Evolutionary conservation across 1,284 basidiomycete species (phyloP).

Genomic region (Blastosporella zonata): DNA sequence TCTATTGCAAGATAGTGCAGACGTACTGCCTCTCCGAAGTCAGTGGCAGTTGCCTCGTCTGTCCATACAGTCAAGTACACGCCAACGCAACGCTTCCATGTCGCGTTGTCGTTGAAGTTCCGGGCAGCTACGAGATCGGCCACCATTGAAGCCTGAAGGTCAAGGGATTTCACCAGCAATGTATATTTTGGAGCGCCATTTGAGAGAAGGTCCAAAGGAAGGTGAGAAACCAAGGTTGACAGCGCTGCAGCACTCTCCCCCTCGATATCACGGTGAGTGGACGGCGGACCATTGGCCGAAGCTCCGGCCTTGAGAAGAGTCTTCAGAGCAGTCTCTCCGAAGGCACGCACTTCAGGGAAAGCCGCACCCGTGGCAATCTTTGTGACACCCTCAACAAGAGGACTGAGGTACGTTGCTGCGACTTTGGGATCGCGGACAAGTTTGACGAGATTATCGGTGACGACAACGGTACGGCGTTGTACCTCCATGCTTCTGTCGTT

Average conservation of each 20-base stretch:
- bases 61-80: slow-evolving; percentile 73
- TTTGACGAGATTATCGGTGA: slow-evolving; percentile 97
- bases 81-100: slow-evolving; percentile 77
- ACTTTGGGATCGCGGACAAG: slow-evolving; percentile 91
- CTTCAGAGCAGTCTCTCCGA: slow-evolving; percentile 76
- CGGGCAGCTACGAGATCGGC: slow-evolving; percentile 76
- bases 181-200: slow-evolving; percentile 43
- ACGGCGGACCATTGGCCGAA: slow-evolving; percentile 63
- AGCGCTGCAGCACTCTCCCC: slow-evolving; percentile 58
- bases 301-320: slow-evolving; percentile 82
- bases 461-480: slow-evolving; percentile 84
- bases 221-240: slow-evolving; percentile 54
- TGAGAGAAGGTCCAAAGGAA: slow-evolving; percentile 50
- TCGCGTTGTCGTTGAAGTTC: slow-evolving; percentile 57
- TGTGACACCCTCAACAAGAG: slow-evolving; percentile 89
- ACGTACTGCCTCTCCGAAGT: slow-evolving; percentile 65
- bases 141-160: slow-evolving; percentile 73
- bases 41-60: slow-evolving; percentile 40
- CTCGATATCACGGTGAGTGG: slow-evolving; percentile 64
- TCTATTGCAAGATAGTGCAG: slow-evolving; percentile 79
- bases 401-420: slow-evolving; percentile 87
- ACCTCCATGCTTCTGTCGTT: slow-evolving; percentile 97
- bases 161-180: slow-evolving; percentile 51
- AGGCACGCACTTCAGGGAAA: slow-evolving; percentile 95
- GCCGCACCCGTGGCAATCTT: slow-evolving; percentile 90